These are phyloP conservation scores for Fusarium vanettenii DNA, from an alignment of 2,329 filamentous ascomycete genomes.

Conservation along the genomic window DNA sequence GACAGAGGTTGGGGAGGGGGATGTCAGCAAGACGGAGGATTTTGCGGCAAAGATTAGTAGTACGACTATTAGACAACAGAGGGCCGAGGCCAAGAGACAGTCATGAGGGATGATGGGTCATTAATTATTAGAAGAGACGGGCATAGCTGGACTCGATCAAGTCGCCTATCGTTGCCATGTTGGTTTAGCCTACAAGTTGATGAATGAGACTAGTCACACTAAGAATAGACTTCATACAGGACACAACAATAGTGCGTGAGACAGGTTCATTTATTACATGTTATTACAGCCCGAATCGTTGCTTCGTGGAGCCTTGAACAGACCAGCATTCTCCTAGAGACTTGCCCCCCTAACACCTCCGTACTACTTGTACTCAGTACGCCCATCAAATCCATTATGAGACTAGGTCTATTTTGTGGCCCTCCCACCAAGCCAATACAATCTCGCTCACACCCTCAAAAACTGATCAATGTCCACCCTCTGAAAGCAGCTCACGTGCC, in stretches of 20 bases:
- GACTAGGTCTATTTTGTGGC: not conserved
- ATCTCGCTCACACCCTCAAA: slow-evolving; percentile 36
- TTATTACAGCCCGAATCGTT: not conserved
- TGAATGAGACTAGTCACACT: not conserved
- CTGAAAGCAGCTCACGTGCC: slow-evolving; percentile 70
- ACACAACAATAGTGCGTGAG: not conserved
- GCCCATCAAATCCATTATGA: too few species aligned
- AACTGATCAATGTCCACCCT: slow-evolving; percentile 70
- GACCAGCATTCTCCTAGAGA: not conserved
- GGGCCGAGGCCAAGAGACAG: slow-evolving; percentile 48
- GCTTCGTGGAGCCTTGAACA: not conserved
- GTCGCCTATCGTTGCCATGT: not conserved
- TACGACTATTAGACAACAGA: slow-evolving; percentile 77
- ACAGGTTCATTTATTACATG: not conserved
- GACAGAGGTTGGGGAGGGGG: slow-evolving; percentile 47
- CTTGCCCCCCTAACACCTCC: not conserved
- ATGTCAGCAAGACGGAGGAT: slow-evolving; percentile 60
- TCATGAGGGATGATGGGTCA: not conserved
- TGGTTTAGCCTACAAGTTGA: not conserved
- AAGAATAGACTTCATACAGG: not conserved
- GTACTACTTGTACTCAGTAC: too few species aligned
- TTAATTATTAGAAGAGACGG: not conserved
- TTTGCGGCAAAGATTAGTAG: slow-evolving; percentile 93
- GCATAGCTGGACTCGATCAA: not conserved
- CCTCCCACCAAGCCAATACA: not conserved